Base-by-base conservation (phyloP, 2,329 filamentous ascomycete species). In the Neobulgaria alba region DNA sequence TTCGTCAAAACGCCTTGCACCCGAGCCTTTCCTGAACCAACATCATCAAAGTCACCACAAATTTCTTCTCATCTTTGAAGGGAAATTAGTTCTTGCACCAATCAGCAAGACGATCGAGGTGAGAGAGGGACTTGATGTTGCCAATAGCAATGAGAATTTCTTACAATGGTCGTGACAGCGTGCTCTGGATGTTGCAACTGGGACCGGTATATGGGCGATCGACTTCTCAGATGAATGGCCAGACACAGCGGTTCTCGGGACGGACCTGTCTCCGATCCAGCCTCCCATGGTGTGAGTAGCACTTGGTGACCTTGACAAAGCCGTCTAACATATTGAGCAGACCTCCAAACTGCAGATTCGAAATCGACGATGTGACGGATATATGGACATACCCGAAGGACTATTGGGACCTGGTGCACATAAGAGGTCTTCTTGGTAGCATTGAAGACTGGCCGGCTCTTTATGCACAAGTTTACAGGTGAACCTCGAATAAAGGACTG, bases 321-420 rank as follows among this genome's bases (percentile, higher is more conserved):
- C 33, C 18, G 2, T 26, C 23, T 26, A 12, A 26, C 23, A 29
- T 10, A 1, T 29, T 5, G n/a, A 10, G 5, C 18, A 48, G 46
- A 4, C 76, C 77, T 1, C 64, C 67, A 33, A 83, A 83, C 51
- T 72, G 76, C 47, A 67, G 71, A 39, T 83, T 82, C 50, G 67
- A 79, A 35, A 70, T 83, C 37, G 78, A 83, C 53, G 79, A 84
- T 53, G 72, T 71, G 21, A 63, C 69, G 16, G 56, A 62, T 26
- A 46, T 54, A 19, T 67, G 64, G 64, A 61, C 65, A 48, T 64
- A 61, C 42, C 50, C 51, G 2, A 39, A 47, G 8, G 68, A 77
- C 46, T 60, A 68, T 43, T 75, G 78, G 51, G 75, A 81, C 59
- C 74, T 71, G 48, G 69, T 82, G 49, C 77, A 79, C 56, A 68